These are phyloP conservation scores for Poa annua DNA, from an alignment of 176 grass and related monocot species.

Conservation along the genomic window DNA sequence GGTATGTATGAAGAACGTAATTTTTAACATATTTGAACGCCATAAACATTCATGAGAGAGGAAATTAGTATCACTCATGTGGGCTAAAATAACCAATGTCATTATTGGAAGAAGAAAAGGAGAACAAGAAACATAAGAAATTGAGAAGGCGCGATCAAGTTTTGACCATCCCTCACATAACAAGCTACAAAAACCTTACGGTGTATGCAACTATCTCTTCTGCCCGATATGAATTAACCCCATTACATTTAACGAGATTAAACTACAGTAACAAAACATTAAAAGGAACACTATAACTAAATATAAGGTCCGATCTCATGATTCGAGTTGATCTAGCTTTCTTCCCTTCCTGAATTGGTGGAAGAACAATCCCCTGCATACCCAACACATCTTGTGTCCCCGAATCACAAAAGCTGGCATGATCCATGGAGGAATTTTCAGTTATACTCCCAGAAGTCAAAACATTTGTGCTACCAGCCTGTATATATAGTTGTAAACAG, in stretches of 20 bases:
- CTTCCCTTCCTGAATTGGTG: constrained; percentile 1
- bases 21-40: not conserved
- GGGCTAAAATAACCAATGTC: not conserved
- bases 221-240: constrained; percentile 39
- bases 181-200: constrained; percentile 33
- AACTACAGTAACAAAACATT: constrained; percentile 31
- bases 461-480: constrained; percentile 28
- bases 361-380: constrained; percentile 5
- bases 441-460: constrained; percentile 27
- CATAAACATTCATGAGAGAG: not conserved
- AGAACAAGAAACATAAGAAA: constrained; percentile 2
- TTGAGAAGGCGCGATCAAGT: not conserved
- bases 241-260: constrained; percentile 34
- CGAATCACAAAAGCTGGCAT: constrained; percentile 16
- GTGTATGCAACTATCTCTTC: constrained; percentile 27
- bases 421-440: constrained; percentile 31
- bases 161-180: constrained; percentile 20
- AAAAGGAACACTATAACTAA: not conserved
- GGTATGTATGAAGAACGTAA: not conserved
- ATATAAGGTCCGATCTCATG: not conserved
- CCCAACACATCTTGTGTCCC: constrained; percentile 6
- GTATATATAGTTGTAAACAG: constrained; percentile 13
- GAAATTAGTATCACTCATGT: not conserved
- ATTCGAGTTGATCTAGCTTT: constrained; percentile 36
- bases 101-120: not conserved